Conservation (phyloP, 108 stramenopile genomes). For the Cyclotella choctawhatcheeana region DNA sequence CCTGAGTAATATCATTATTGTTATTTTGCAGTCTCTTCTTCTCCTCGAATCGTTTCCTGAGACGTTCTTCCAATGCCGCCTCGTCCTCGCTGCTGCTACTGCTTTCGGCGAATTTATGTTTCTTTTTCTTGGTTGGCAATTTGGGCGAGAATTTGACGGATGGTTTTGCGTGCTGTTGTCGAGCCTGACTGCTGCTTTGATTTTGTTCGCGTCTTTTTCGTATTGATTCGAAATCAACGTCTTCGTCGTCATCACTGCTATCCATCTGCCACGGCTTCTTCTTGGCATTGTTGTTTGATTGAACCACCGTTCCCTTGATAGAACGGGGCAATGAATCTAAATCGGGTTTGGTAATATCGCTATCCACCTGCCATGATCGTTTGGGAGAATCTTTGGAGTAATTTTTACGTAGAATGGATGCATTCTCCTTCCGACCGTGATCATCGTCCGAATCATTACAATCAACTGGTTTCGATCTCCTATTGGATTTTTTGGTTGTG, state of each 20-base stretch:
- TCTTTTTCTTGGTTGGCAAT: not conserved
- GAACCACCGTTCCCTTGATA: no score
- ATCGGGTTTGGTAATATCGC: no score
- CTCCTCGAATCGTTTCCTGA: not conserved
- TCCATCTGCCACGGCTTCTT: not conserved
- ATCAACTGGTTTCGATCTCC: not conserved
- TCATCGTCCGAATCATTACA: not conserved
- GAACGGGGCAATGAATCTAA: no score
- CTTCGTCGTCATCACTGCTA: not conserved
- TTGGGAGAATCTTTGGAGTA: not conserved
- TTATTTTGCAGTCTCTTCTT: not conserved
- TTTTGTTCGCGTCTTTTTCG: not conserved
- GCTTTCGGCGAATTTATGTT: not conserved
- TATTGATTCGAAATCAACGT: not conserved
- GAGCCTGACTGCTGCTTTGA: not conserved
- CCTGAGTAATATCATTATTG: no score
- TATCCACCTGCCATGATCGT: no score
- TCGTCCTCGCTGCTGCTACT: constrained; percentile 2
- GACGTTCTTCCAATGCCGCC: not conserved
- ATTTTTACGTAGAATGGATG: not conserved
- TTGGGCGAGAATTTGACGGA: not conserved
- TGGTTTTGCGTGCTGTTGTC: not conserved
- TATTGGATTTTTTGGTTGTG: not conserved
- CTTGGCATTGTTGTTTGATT: not conserved
- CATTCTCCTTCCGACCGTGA: not conserved